Conservation (phyloP, 768 basidiomycete genomes). For the Coprinopsis marcescibilis region DNA sequence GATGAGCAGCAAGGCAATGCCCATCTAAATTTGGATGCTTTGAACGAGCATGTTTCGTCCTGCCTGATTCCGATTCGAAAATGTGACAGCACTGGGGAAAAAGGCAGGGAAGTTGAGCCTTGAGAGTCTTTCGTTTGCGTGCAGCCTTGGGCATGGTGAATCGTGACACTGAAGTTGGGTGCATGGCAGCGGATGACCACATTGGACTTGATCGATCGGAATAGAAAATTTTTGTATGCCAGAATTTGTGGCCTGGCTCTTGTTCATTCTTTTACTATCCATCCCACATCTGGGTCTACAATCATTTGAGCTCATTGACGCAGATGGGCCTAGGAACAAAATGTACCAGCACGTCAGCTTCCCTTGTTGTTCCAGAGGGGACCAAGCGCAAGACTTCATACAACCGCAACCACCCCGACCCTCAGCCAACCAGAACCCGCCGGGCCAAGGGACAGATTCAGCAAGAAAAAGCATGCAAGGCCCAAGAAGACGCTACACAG, state of each 20-base stretch:
- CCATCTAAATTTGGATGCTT: background rate
- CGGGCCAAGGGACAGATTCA: background rate
- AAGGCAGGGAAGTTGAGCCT: background rate
- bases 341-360: background rate
- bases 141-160: background rate
- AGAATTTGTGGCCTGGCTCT: too few relatives aligned
- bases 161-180: background rate
- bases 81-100: background rate
- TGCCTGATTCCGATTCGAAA: background rate
- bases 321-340: slow-evolving; percentile 20
- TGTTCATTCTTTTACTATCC: too few relatives aligned
- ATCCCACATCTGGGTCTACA: too few relatives aligned
- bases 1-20: background rate
- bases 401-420: background rate
- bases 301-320: too few relatives aligned
- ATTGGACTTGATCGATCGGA: too few relatives aligned
- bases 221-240: too few relatives aligned
- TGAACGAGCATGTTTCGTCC: background rate
- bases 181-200: background rate
- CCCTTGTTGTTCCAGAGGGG: background rate
- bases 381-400: background rate
- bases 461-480: background rate
- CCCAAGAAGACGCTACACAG: background rate
- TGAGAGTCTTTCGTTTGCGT: background rate
- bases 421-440: background rate